These are phyloP conservation scores for Pseudocercospora fijiensis DNA, from an alignment of 2,329 filamentous ascomycete genomes.

Conservation along the genomic window DNA sequence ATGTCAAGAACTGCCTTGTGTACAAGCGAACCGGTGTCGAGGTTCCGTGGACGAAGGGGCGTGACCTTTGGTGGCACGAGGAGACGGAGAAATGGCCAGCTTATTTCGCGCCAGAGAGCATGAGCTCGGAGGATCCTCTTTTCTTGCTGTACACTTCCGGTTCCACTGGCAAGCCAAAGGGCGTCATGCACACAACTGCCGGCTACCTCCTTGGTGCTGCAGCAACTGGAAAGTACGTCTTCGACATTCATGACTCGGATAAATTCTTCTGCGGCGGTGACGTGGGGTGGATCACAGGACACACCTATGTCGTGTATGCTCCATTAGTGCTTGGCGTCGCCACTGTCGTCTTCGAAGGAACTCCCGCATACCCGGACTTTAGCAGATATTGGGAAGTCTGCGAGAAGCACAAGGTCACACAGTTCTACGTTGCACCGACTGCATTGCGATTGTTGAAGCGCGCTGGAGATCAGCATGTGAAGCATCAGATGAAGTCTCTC, in stretches of 20 bases:
- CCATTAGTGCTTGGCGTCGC: conserved; percentile 88
- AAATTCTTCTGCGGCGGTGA: conserved; percentile 97
- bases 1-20: conserved; percentile 80
- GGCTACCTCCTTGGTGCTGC: conserved; percentile 95
- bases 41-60: conserved; percentile 82
- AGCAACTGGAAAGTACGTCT: conserved; percentile 94
- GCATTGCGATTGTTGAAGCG: conserved; percentile 91
- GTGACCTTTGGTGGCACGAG: conserved; percentile 98
- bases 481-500: conserved; percentile 82
- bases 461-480: conserved; percentile 88
- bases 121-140: conserved; percentile 92
- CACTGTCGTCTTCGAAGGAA: conserved; percentile 97
- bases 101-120: conserved; percentile 83
- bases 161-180: conserved; percentile 97
- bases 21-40: conserved; percentile 94
- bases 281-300: conserved; percentile 98
- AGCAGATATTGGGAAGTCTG: conserved; percentile 99
- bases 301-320: conserved; percentile 97
- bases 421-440: conserved; percentile 97
- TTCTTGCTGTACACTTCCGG: conserved; percentile 98
- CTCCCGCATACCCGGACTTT: conserved; percentile 95
- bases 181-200: conserved; percentile 94
- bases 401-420: conserved; percentile 88
- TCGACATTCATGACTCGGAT: conserved; percentile 93
- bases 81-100: conserved; percentile 94